Percentiles rank a stretch among this genome's conserved stretches.
Evolutionary conservation across 2,329 filamentous ascomycete species (phyloP).

Genomic region (Lojkania enalia): DNA sequence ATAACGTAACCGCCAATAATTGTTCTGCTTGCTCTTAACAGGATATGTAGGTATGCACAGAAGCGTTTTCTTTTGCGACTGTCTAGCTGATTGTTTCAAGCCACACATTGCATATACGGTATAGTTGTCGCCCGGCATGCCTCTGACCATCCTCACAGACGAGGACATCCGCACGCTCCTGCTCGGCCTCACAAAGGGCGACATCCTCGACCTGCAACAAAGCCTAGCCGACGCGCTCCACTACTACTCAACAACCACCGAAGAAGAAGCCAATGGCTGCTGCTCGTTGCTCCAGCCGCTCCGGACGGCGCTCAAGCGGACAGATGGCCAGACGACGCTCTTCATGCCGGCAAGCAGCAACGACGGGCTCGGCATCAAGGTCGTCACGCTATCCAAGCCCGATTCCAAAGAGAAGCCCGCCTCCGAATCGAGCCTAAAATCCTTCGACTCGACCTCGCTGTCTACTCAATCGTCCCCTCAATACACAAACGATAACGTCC

Average conservation of each 20-base stretch:
- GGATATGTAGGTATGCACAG: too few species aligned
- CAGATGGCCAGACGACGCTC: slow-evolving; percentile 64
- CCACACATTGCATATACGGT: too few species aligned
- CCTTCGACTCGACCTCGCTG: slow-evolving; percentile 35
- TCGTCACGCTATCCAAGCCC: slow-evolving; percentile 58
- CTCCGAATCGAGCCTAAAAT: slow-evolving; percentile 40
- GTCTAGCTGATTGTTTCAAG: too few species aligned
- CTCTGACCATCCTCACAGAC: slow-evolving; percentile 63
- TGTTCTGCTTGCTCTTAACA: too few species aligned
- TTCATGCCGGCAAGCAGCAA: slow-evolving; percentile 69
- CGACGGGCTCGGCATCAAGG: slow-evolving; percentile 65
- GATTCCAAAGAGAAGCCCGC: slow-evolving; percentile 26
- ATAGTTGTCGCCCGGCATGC: slow-evolving; percentile 50
- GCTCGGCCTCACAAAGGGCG: slow-evolving; percentile 58
- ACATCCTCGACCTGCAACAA: slow-evolving; percentile 61
- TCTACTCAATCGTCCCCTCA: slow-evolving; percentile 30
- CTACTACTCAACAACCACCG: slow-evolving; percentile 66
- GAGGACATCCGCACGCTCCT: slow-evolving; percentile 60
- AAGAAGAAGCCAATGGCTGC: slow-evolving; percentile 59
- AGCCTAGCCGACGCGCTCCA: slow-evolving; percentile 63
- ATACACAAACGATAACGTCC: slow-evolving; percentile 20
- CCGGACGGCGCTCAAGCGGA: slow-evolving; percentile 62
- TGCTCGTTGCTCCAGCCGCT: slow-evolving; percentile 64
- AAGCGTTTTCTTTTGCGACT: too few species aligned
- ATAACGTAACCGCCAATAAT: too few species aligned